phyloP scores from a whole-genome alignment of 1,139 yeast species.

The Scheffersomyces quercinus region DNA sequence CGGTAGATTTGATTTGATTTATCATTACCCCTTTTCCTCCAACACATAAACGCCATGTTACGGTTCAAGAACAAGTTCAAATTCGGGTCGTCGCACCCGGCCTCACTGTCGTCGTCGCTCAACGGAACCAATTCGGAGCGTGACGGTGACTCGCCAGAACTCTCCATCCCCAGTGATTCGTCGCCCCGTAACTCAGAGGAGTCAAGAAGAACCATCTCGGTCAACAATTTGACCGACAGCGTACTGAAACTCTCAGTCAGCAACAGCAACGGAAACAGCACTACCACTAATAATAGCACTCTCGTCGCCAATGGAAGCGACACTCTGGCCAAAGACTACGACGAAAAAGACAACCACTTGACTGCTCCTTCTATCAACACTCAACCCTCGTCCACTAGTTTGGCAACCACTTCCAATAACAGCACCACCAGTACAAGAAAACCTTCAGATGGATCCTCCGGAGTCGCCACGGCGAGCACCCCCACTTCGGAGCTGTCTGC shows the following conservation, averaged over 20 bases:
- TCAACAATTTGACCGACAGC: slow-evolving; percentile 25
- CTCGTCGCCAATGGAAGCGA: no score
- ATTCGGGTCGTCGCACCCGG: slow-evolving; percentile 33
- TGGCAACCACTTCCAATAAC: slow-evolving; percentile 4
- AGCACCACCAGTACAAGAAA: neutral
- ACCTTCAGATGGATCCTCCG: no score
- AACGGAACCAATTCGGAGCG: slow-evolving; percentile 8
- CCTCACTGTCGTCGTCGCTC: slow-evolving; percentile 5
- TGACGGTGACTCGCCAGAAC: slow-evolving; percentile 18
- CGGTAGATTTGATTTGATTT: no score
- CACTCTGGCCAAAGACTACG: slow-evolving; percentile 1
- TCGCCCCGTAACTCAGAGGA: slow-evolving; percentile 28
- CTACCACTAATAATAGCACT: neutral
- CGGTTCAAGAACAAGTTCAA: slow-evolving; percentile 50
- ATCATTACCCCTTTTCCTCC: no score
- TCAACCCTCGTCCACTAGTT: slow-evolving; percentile 8
- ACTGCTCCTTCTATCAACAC: slow-evolving; percentile 1
- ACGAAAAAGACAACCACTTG: slow-evolving; percentile 1
- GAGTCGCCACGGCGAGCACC: slow-evolving; percentile 2
- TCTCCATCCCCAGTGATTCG: slow-evolving; percentile 9
- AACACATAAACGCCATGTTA: slow-evolving; percentile 24
- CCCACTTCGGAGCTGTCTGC: slow-evolving; percentile 4
- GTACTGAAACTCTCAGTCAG: slow-evolving; percentile 28
- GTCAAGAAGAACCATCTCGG: slow-evolving; percentile 27
- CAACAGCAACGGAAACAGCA: slow-evolving; percentile 6